Evolutionary conservation across 164 flowering plant species (phyloP), one percentile per base, ranked within the genome.

Genomic region (Houttuynia cordata): DNA sequence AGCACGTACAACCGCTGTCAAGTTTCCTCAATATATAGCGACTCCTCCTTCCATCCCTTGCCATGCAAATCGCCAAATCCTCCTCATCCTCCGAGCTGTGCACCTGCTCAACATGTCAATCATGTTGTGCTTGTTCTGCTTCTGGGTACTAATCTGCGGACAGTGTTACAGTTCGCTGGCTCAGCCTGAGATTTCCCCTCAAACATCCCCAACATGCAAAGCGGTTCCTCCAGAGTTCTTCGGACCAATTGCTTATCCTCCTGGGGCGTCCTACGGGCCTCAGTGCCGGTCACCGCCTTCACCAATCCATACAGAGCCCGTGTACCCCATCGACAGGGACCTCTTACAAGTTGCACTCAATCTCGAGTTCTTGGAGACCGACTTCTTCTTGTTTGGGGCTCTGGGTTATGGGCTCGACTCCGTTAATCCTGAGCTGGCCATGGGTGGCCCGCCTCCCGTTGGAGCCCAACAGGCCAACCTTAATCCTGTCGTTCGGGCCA

Each of bases 391-490:
- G 57, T 73, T 65, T 60, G 72, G 77, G 10, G 71, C 80, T 8
- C 49, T 73, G 2, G 86, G 86, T 0, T 64, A 69, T 51, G 87
- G 84, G 4, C 77, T 82, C 6, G 87, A 80, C 39, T 21, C 9
- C 25, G 14, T 75, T 0, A 74, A 69, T 0, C 87, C 84, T 0
- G 21, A 66, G 24, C 24, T 80, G 13, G 70, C 53, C 50, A 61
- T 22, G 65, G 79, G 78, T 0, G 87, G 84, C 1, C 84, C 81
- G 0, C 72, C 78, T 53, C 78, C 81, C 1, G 67, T 76, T 14
- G 87, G 82, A 0, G 81, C 55, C n/a, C 65, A n/a, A 55, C 74
- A 74, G 42, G 86, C 84, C 19, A 75, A 76, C 63, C 82, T 82
- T 23, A 77, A 76, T 53, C 0, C 22, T 22, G 57, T 76, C 22